Evolutionary conservation across 768 basidiomycete genomes (phyloP).

Genomic region (Xerocomus brunneocitrinus): DNA sequence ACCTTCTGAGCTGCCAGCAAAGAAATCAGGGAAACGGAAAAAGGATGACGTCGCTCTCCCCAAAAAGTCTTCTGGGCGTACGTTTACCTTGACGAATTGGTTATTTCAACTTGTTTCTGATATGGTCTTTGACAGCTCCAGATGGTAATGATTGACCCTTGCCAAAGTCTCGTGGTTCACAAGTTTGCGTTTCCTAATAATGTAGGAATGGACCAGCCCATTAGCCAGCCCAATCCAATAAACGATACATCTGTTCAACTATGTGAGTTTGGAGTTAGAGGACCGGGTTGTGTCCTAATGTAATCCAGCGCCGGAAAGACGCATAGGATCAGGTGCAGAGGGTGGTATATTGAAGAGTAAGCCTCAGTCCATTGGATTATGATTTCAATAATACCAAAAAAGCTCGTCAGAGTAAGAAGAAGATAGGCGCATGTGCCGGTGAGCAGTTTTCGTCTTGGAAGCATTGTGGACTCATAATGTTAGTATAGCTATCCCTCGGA

Average conservation of each 20-base stretch:
- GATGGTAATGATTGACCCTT: conserved; percentile 4
- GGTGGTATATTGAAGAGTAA: conserved; percentile 7
- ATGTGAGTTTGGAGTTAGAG: conserved; percentile 8
- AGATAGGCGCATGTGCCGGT: conserved; percentile 12
- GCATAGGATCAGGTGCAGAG: not conserved
- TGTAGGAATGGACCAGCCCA: conserved; percentile 3
- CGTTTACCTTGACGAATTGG: not conserved
- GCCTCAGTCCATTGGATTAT: not conserved
- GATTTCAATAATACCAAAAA: conserved; percentile 7
- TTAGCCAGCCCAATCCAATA: not conserved
- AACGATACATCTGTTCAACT: not conserved
- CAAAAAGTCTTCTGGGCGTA: conserved; percentile 12
- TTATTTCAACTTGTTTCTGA: not conserved
- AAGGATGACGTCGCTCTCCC: not conserved
- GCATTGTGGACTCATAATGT: conserved; percentile 16
- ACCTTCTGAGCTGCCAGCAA: not conserved
- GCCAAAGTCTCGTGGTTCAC: not conserved
- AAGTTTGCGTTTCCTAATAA: not conserved
- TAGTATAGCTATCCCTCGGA: conserved; percentile 20
- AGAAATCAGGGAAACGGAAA: conserved; percentile 7
- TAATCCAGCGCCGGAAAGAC: not conserved
- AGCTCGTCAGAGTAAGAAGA: conserved; percentile 1
- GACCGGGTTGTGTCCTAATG: conserved; percentile 1
- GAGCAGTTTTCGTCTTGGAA: conserved; percentile 6
- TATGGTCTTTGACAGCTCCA: conserved; percentile 1